Evolutionary conservation across 2,329 filamentous ascomycete species (phyloP).

Genomic region (Hymenoscyphus fructigenus): DNA sequence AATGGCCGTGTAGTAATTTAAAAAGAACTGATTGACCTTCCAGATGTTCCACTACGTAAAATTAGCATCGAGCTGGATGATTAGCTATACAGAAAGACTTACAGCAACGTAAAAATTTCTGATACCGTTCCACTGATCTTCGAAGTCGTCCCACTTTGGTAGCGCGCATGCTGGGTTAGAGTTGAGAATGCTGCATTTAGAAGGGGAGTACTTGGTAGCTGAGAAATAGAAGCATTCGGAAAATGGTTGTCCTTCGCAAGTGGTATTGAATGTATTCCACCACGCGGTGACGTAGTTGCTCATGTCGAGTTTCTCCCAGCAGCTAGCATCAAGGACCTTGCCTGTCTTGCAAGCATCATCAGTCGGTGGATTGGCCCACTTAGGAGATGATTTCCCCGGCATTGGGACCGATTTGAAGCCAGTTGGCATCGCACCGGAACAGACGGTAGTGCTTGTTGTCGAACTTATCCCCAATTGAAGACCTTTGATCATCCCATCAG

Average conservation of each 20-base stretch:
- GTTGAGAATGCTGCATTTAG: too few relatives aligned
- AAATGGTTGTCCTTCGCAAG: too few relatives aligned
- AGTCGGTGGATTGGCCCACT: not conserved
- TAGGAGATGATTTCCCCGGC: not conserved
- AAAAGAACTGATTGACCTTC: constrained; percentile 4
- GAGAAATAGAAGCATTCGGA: too few relatives aligned
- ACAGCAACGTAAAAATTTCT: too few relatives aligned
- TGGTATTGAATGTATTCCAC: not conserved
- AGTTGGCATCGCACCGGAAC: not conserved
- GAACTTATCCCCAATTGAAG: too few relatives aligned
- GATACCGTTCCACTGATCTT: too few relatives aligned
- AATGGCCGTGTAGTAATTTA: constrained; percentile 2
- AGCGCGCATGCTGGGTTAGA: too few relatives aligned
- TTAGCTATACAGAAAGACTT: too few relatives aligned
- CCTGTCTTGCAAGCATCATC: not conserved
- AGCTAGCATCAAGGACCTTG: not conserved
- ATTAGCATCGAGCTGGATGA: not conserved
- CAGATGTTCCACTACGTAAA: not conserved
- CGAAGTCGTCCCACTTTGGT: too few relatives aligned
- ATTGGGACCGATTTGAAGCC: constrained; percentile 15
- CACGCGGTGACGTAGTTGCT: not conserved
- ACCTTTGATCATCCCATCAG: too few relatives aligned
- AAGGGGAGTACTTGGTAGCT: too few relatives aligned
- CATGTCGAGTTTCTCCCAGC: constrained; percentile 4
- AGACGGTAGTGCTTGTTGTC: too few relatives aligned